Evolutionary conservation across 768 basidiomycete genomes (phyloP), one percentile per base, ranked within the genome.

Genomic region (Symmetrospora coprosmae): DNA sequence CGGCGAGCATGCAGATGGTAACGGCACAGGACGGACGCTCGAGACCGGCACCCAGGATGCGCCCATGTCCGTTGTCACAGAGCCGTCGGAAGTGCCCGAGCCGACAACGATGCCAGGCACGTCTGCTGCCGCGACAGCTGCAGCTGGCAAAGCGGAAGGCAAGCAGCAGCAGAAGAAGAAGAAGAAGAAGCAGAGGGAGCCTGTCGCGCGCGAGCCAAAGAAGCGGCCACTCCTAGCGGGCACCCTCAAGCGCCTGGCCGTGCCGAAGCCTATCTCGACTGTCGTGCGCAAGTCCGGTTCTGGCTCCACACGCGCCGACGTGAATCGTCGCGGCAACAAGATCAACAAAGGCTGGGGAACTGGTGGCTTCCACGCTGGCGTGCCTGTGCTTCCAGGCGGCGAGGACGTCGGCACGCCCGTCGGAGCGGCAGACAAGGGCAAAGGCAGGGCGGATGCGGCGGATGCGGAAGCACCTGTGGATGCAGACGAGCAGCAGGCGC

Each of bases 401-500:
- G 21, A 49, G 5, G 21, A 49, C 13, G 13, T 49, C 7, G 43
- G 43, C 27, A 27, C 30, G 47, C 21, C 47, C 11, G 28, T 27
- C 13, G 39, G 46, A 19, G 25, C 33, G 33, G 46, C 47, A 60
- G 41, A 16, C 43, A 53, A 67, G 43, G 65, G 63, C 45, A 63
- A 66, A 45, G 65, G 61, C 46, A 58, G 64, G 48, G 50, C 60
- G 34, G 21, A 25, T 41, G 45, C 19, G 8, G 25, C 23, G 17
- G 38, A 49, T 14, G 56, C 40, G 25, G 55, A 30, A 28, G 33
- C 21, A 16, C 11, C 34, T 17, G 8, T 23, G n/a, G n/a, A n/a
- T n/a, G n/a, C n/a, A n/a, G n/a, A n/a, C n/a, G n/a, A n/a, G n/a
- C n/a, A n/a, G n/a, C n/a, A n/a, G n/a, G n/a, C n/a, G n/a, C n/a